Evolutionary conservation across 306 rosid species (phyloP).

Genomic region (Quillaja saponaria): DNA sequence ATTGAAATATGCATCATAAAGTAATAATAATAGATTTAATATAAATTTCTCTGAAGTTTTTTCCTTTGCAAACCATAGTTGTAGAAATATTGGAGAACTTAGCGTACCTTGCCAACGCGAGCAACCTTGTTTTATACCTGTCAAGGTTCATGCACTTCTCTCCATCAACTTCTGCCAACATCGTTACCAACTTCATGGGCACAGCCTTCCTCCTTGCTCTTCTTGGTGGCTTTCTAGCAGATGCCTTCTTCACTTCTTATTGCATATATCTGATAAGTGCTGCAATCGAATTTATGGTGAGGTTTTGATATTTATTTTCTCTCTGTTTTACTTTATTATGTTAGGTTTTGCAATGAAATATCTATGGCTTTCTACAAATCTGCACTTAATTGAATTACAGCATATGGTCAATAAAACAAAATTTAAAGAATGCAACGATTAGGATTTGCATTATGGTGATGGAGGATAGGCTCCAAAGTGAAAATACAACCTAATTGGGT

Average conservation of each 20-base stretch:
- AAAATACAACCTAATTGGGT: slow-evolving; percentile 3
- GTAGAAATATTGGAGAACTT: slow-evolving; percentile 83
- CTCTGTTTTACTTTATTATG: neutral
- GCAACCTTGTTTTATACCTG: slow-evolving; percentile 74
- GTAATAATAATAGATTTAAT: neutral
- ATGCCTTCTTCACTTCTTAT: slow-evolving; percentile 68
- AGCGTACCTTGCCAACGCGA: slow-evolving; percentile 79
- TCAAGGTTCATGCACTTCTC: slow-evolving; percentile 67
- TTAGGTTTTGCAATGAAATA: slow-evolving; percentile 17
- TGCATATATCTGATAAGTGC: slow-evolving; percentile 61
- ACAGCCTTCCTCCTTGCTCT: slow-evolving; percentile 81
- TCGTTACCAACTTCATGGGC: slow-evolving; percentile 86
- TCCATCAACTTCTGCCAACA: slow-evolving; percentile 62
- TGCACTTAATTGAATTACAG: slow-evolving; percentile 8
- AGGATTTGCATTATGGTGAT: neutral
- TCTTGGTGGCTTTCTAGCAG: slow-evolving; percentile 83
- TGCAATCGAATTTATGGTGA: slow-evolving; percentile 66
- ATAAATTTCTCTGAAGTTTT: neutral
- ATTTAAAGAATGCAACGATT: neutral
- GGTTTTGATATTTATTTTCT: neutral
- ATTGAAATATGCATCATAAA: neutral
- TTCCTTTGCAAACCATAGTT: slow-evolving; percentile 32
- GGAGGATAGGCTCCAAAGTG: slow-evolving; percentile 1
- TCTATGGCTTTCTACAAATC: slow-evolving; percentile 10
- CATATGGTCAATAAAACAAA: neutral